A percentile compares a stretch with the other conserved stretches of the same genome.
phyloP scores from a whole-genome alignment of 768 basidiomycete genomes.

The Suillus tomentosus region DNA sequence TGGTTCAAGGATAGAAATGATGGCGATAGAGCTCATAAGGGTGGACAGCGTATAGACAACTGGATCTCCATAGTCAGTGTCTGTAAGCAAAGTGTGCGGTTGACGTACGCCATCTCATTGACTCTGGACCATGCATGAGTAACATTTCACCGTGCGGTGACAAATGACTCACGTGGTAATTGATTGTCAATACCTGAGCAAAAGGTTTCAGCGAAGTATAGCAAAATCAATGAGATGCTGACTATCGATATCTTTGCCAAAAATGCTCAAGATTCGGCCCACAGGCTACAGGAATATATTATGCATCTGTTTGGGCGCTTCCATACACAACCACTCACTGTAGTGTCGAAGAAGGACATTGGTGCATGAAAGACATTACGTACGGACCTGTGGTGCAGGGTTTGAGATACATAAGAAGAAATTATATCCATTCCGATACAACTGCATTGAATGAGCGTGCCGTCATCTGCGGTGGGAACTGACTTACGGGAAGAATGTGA shows the following conservation, averaged over 20 bases:
- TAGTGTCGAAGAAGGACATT: slow-evolving; percentile 77
- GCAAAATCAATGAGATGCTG: slow-evolving; percentile 11
- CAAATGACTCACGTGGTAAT: slow-evolving; percentile 45
- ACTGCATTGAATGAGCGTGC: slow-evolving; percentile 28
- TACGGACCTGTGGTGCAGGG: slow-evolving; percentile 59
- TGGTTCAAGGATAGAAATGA: slow-evolving; percentile 58
- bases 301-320: not conserved
- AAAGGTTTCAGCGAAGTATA: not conserved
- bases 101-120: slow-evolving; percentile 52
- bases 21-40: slow-evolving; percentile 53
- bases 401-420: slow-evolving; percentile 60
- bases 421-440: slow-evolving; percentile 57
- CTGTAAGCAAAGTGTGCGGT: not conserved
- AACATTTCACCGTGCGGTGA: not conserved
- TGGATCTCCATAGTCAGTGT: slow-evolving; percentile 24
- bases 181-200: slow-evolving; percentile 51
- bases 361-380: slow-evolving; percentile 66
- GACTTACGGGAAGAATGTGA: slow-evolving; percentile 59
- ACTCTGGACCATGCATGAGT: slow-evolving; percentile 37
- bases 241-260: slow-evolving; percentile 73
- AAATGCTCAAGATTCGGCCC: slow-evolving; percentile 61
- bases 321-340: slow-evolving; percentile 34
- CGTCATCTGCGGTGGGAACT: not conserved
- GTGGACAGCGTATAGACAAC: slow-evolving; percentile 53
- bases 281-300: slow-evolving; percentile 40